These are phyloP conservation scores for Aspergillus niger DNA, from an alignment of 2,329 filamentous ascomycete species.

Conservation along the genomic window DNA sequence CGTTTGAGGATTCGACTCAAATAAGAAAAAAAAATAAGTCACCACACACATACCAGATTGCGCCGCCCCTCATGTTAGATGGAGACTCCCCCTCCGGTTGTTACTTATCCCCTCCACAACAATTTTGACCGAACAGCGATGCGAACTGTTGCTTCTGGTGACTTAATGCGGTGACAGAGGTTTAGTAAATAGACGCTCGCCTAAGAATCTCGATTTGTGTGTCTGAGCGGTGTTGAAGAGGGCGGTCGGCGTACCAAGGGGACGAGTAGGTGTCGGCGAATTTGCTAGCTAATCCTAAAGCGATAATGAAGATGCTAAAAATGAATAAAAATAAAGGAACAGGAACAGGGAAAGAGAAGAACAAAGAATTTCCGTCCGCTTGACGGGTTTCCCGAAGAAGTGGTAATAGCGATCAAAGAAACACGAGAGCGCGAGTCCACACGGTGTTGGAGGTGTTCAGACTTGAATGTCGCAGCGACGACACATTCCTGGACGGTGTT, in stretches of 20 bases:
- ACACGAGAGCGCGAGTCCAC: conserved; percentile 19
- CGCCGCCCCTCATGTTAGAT: conserved; percentile 26
- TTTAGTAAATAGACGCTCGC: conserved; percentile 1
- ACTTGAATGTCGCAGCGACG: conserved; percentile 23
- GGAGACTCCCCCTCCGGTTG: conserved; percentile 10
- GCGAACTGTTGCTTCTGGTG: background rate
- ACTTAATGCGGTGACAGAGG: background rate
- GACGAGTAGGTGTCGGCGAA: conserved; percentile 5
- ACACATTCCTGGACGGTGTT: conserved; percentile 29
- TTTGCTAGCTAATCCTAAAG: conserved; percentile 1
- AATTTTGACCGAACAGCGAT: background rate
- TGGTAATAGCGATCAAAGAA: conserved; percentile 10
- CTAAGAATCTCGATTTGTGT: conserved; percentile 4
- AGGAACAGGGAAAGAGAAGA: conserved; percentile 6
- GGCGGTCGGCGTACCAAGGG: conserved; percentile 18
- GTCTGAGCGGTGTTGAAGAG: conserved; percentile 10
- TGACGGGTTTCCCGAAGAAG: conserved; percentile 9
- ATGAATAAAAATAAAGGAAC: conserved; percentile 3
- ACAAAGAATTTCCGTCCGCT: conserved; percentile 4
- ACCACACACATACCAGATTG: conserved; percentile 24
- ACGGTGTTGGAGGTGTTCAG: conserved; percentile 25
- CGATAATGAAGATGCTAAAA: background rate
- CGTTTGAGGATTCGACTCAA: background rate
- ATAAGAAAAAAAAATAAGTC: conserved; percentile 4
- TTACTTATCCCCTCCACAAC: conserved; percentile 8